Conservation (phyloP, 2,329 filamentous ascomycete genomes). For the Daldinia sp. region DNA sequence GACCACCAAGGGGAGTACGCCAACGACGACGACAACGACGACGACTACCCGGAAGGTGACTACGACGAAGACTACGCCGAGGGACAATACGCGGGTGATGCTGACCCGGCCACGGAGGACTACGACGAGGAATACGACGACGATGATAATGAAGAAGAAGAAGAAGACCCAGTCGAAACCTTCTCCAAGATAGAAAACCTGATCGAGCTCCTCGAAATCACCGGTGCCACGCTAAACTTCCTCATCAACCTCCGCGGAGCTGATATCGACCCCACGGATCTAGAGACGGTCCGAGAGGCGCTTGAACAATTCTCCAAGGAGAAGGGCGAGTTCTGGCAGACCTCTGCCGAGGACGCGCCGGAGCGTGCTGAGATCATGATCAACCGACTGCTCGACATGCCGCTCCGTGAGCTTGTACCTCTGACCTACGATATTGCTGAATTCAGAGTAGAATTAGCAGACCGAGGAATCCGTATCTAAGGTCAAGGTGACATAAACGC, state of each 20-base stretch:
- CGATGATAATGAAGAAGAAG: background rate
- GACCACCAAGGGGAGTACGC: too few species aligned
- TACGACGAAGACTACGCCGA: background rate
- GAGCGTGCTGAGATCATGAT: background rate
- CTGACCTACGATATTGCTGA: background rate
- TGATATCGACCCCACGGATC: background rate
- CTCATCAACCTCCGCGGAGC: background rate
- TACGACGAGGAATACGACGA: background rate
- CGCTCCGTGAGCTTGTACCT: background rate
- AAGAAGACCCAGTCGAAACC: background rate
- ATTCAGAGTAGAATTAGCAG: background rate
- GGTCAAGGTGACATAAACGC: background rate
- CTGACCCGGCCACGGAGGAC: too few species aligned
- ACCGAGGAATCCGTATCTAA: background rate
- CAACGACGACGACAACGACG: background rate
- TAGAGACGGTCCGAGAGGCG: background rate
- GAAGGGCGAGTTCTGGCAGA: background rate
- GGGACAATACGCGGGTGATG: background rate
- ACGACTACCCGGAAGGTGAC: background rate
- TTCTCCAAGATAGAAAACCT: background rate
- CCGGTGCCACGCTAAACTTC: background rate
- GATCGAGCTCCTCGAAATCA: background rate
- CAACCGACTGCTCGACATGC: background rate
- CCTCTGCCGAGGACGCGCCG: background rate
- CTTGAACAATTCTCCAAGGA: background rate